Evolutionary conservation across 208 protist genomes (phyloP).

Genomic region (Angomonas ambiguus): DNA sequence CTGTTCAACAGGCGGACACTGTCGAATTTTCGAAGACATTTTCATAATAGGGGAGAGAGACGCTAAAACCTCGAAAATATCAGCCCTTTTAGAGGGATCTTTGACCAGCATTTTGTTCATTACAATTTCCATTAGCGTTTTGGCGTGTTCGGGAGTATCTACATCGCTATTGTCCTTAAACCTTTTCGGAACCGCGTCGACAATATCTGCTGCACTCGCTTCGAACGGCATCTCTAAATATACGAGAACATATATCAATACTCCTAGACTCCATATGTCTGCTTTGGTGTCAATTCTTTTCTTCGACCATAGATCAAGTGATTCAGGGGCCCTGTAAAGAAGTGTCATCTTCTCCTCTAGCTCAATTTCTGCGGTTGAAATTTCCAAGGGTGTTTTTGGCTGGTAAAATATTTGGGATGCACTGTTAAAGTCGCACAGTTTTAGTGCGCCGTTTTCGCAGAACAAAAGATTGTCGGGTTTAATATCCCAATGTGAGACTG

Average conservation of each 20-base stretch:
- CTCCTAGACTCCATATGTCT: conserved; percentile 94
- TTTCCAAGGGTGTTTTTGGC: conserved; percentile 52
- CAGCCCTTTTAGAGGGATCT: conserved; percentile 38
- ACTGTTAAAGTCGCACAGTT: conserved; percentile 95
- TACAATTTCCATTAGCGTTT: conserved; percentile 46
- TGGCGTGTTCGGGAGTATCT: conserved; percentile 29
- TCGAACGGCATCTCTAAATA: conserved; percentile 91
- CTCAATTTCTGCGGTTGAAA: conserved; percentile 58
- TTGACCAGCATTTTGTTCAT: conserved; percentile 53
- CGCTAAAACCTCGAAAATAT: conserved; percentile 59
- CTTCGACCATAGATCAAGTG: conserved; percentile 90
- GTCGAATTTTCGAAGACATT: conserved; percentile 24
- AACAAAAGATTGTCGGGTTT: conserved; percentile 93
- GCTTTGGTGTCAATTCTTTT: conserved; percentile 82
- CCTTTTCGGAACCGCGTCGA: conserved; percentile 46
- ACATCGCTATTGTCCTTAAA: conserved; percentile 24
- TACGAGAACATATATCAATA: conserved; percentile 91
- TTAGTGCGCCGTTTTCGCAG: conserved; percentile 47
- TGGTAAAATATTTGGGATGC: conserved; percentile 65
- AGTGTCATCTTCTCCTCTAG: conserved; percentile 86
- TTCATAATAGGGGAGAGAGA: conserved; percentile 32
- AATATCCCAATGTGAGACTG: conserved; percentile 91
- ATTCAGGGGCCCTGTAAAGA: conserved; percentile 92
- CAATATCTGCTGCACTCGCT: conserved; percentile 61
- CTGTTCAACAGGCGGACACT: conserved; percentile 31